Base-by-base conservation (phyloP, 148 eudicot species). In the Rhododendron ferrugineum region DNA sequence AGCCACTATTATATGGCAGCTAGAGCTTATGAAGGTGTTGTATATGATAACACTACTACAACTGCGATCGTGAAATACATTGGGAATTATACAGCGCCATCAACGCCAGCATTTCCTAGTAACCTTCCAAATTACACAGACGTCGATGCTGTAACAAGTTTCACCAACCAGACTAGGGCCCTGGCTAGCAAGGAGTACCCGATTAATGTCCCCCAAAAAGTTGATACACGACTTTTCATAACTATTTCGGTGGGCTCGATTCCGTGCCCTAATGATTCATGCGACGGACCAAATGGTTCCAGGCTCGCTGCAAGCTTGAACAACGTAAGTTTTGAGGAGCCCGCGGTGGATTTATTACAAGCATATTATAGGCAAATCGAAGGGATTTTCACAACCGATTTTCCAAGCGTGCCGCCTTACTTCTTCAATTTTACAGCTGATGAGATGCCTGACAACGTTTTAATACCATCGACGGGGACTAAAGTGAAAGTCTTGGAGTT, bases 1-100 rank as follows among this genome's bases (percentile, higher is more conserved):
- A 50, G 81, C 42, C 30, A 78, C 80, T 87, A 89, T 82, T 86
- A 86, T 78, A 87, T 89, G 70, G 90, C 84, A 1, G 70, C 88
- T 11, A 70, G 90, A 32, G 83, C 88, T 0, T 83, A 14, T 8
- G 88, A 28, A 1, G 81, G 85, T 9, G 66, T 46, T 44, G 10
- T 13, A 11, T 86, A n/a, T 22, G 85, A 84, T 34, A 86, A 85
- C 56, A 88, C 87, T 60, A 89, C 88, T 80, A 86, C 90, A 37
- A 89, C 90, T 9, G 90, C 88, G 6, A 34, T 89, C 30, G 20
- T 89, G 60, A 15, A 64, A 20, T 89, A 89, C 68, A 28, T 46
- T 2, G 80, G 80, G 0, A 83, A 40, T 6, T 60, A 66, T 83
- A 62, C 64, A 0, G 1, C 90, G 3, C 83, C 86, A 15, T 36